phyloP scores from a whole-genome alignment of 2,329 filamentous ascomycete genomes.

The Diaporthe amygdali region DNA sequence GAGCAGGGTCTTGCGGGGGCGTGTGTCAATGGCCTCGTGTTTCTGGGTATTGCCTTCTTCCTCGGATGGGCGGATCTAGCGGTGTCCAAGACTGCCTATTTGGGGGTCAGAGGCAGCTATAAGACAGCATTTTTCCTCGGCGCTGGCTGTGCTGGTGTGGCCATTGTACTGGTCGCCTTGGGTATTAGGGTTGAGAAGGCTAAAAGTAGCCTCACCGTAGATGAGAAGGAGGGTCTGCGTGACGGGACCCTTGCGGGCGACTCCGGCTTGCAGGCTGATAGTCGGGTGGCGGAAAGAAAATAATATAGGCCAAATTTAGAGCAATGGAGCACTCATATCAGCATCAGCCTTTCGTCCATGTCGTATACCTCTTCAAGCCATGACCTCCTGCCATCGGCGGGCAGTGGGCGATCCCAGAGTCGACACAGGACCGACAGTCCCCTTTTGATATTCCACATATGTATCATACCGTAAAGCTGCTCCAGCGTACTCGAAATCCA shows the following conservation, averaged over 20 bases:
- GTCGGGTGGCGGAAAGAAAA: background rate
- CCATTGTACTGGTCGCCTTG: constrained; percentile 52
- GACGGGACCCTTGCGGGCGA: background rate
- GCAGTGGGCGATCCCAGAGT: background rate
- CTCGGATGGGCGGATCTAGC: constrained; percentile 68
- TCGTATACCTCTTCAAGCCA: background rate
- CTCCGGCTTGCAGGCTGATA: background rate
- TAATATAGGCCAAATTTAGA: background rate
- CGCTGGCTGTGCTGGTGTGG: constrained; percentile 53
- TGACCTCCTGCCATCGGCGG: background rate
- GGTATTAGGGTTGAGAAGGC: constrained; percentile 60
- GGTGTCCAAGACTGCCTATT: constrained; percentile 45
- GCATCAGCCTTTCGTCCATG: background rate
- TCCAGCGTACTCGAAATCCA: background rate
- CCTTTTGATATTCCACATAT: constrained; percentile 11
- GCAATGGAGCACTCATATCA: background rate
- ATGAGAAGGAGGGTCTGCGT: background rate
- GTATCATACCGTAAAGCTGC: background rate
- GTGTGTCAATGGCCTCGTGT: constrained; percentile 65
- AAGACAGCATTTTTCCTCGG: constrained; percentile 67
- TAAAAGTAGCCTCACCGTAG: constrained; percentile 44
- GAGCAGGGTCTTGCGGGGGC: constrained; percentile 70
- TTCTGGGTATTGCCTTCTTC: constrained; percentile 67
- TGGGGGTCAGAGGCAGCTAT: constrained; percentile 57
- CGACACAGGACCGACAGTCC: background rate